A percentile compares a stretch with the other conserved stretches of the same genome.
Conservation (phyloP, 2,329 filamentous ascomycete genomes). For the Fusarium hainanense region DNA sequence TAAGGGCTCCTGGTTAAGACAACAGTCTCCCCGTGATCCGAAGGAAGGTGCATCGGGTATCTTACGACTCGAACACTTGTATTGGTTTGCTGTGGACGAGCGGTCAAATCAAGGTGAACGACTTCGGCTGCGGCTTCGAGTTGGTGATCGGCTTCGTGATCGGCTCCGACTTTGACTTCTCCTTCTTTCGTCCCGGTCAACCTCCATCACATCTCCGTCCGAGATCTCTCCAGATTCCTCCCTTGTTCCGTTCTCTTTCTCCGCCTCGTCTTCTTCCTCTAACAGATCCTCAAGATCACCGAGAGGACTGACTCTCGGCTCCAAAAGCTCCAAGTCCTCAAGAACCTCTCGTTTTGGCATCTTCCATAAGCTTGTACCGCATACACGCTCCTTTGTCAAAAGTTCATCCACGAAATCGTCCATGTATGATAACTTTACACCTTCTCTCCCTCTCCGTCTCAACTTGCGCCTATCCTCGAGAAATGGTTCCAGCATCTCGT, state of each 20-base stretch:
- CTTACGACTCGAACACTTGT: not conserved
- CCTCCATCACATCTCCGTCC: constrained; percentile 54
- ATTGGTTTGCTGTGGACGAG: not conserved
- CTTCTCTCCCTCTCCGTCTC: constrained; percentile 77
- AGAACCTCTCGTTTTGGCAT: constrained; percentile 83
- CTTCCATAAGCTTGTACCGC: constrained; percentile 92
- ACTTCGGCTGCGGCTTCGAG: constrained; percentile 34
- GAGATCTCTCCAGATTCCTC: constrained; percentile 57
- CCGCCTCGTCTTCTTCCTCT: constrained; percentile 66
- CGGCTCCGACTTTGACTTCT: constrained; percentile 40
- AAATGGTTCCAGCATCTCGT: constrained; percentile 81
- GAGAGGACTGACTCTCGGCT: constrained; percentile 85
- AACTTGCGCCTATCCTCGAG: constrained; percentile 87
- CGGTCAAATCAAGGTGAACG: constrained; percentile 45
- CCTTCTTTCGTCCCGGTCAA: constrained; percentile 49
- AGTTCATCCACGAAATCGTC: constrained; percentile 96
- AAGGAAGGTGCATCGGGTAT: not conserved
- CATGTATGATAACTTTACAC: constrained; percentile 81
- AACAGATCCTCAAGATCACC: constrained; percentile 81
- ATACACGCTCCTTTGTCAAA: constrained; percentile 87
- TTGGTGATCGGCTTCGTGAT: constrained; percentile 27
- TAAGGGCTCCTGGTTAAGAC: not conserved
- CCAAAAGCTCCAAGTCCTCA: constrained; percentile 89
- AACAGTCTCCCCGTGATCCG: too few relatives aligned
- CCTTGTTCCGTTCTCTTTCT: constrained; percentile 45